These are phyloP conservation scores for Ricinus communis DNA, from an alignment of 345 rosid species.

Conservation along the genomic window DNA sequence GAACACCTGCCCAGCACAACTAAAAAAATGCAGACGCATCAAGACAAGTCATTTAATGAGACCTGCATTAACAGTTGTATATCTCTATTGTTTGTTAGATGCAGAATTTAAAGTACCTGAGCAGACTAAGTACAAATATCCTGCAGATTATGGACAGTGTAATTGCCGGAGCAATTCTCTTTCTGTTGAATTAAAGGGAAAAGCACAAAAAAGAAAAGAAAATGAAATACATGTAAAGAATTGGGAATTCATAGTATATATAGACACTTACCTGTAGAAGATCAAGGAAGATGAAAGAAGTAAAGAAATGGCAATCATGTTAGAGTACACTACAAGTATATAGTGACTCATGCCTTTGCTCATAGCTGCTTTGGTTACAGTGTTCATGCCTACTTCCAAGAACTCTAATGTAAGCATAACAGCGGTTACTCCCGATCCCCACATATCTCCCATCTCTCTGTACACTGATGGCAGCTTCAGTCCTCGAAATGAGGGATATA, in stretches of 20 bases:
- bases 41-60: not conserved
- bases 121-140: slow-evolving; percentile 31
- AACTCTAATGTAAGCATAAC: slow-evolving; percentile 33
- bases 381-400: slow-evolving; percentile 34
- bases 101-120: slow-evolving; percentile 19
- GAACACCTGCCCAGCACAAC: slow-evolving; percentile 38
- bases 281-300: slow-evolving; percentile 32
- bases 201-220: not conserved
- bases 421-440: slow-evolving; percentile 21
- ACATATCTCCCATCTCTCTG: not conserved
- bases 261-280: slow-evolving; percentile 29
- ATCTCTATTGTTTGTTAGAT: too few relatives aligned
- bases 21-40: slow-evolving; percentile 5
- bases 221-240: too few relatives aligned
- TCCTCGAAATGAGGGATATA: not conserved
- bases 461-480: not conserved
- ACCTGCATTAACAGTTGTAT: not conserved
- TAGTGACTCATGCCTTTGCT: slow-evolving; percentile 31
- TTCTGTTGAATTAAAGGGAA: slow-evolving; percentile 15
- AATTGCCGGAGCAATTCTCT: slow-evolving; percentile 24
- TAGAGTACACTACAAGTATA: slow-evolving; percentile 34
- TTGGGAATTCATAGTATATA: not conserved
- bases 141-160: slow-evolving; percentile 21
- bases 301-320: slow-evolving; percentile 26
- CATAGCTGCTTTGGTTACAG: slow-evolving; percentile 40